Evolutionary conservation across 805 yeast species (phyloP).

Genomic region (Millerozyma acaciae): DNA sequence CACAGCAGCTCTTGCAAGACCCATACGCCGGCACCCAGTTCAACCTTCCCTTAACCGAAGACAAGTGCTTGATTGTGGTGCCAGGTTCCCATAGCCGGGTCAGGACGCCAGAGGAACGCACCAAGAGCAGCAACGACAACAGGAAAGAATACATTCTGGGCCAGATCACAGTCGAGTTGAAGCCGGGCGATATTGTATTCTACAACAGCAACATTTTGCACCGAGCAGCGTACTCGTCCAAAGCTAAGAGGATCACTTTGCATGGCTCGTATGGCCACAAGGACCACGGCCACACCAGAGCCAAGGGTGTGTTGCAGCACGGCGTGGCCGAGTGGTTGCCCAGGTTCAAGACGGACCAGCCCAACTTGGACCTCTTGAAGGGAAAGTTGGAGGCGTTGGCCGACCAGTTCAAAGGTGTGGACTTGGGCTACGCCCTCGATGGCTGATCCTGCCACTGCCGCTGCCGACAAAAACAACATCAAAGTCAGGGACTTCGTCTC

Average conservation of each 20-base stretch:
- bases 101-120: constrained; percentile 43
- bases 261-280: constrained; percentile 51
- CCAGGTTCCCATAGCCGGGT: constrained; percentile 46
- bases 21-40: constrained; percentile 50
- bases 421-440: constrained; percentile 37
- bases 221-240: constrained; percentile 40
- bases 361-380: constrained; percentile 25
- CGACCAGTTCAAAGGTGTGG: constrained; percentile 26
- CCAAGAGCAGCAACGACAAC: constrained; percentile 30
- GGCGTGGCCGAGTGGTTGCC: constrained; percentile 48
- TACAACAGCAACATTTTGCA: constrained; percentile 50
- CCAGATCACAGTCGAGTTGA: constrained; percentile 37
- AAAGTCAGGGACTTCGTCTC: too few species aligned
- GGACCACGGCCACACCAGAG: constrained; percentile 39
- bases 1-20: constrained; percentile 29
- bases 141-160: constrained; percentile 34
- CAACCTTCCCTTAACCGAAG: constrained; percentile 46
- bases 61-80: constrained; percentile 44
- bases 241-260: constrained; percentile 39
- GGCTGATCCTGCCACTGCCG: constrained; percentile 16
- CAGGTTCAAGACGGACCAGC: constrained; percentile 26
- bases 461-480: background rate
- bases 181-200: constrained; percentile 50
- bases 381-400: constrained; percentile 26
- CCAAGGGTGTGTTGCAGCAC: constrained; percentile 50